Base-by-base conservation (phyloP, 495 filamentous ascomycete species). In the Rusavskia elegans region DNA sequence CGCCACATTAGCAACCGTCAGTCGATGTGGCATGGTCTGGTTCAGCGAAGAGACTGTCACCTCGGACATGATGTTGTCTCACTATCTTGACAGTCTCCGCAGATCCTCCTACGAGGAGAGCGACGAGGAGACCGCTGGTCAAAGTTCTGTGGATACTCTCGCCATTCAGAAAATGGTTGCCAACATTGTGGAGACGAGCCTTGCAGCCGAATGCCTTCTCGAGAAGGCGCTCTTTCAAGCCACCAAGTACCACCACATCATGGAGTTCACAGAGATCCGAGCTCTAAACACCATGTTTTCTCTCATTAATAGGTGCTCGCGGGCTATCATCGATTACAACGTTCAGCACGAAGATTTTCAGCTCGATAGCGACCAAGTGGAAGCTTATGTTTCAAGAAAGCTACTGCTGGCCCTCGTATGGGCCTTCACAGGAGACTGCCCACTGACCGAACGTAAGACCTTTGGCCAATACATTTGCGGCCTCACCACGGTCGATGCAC, bases 21-120 rank as follows among this genome's bases (percentile, higher is more conserved):
- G 82, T 82, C 88, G 92, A 69, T 99, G 92, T 68, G 92, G 92
- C 73, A 99, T 99, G 92, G 92, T 99, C 8, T 99, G 92, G 92
- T 97, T 96, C 69, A 97, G 89, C 62, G 89, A 93, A 55, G 93
- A 99, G 61, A 97, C 87, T 17, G 89, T 99, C 39, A 89, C 86
- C 19, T 77, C 87, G 7, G 77, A 74, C 57, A 95, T 99, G 87
- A 87, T 97, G 79, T 80, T 96, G 36, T 69, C 78, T 53, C 87
- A 95, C 63, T 95, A 97, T 61, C 78, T 99, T 30, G 80, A 89
- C 55, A 80, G 80, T 39, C 77, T 99, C 13, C 77, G 82, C 55
- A 82, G 79, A 3, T 79, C 85, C 51, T 76, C 84, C 0, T 94
- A 96, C 59, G 90, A 96, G 59, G 92, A 97, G 55, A 71, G 96